Evolutionary conservation across 805 yeast genomes (phyloP), one percentile per base, ranked within the genome.

Genomic region (Diddensiella caesifluorescens): DNA sequence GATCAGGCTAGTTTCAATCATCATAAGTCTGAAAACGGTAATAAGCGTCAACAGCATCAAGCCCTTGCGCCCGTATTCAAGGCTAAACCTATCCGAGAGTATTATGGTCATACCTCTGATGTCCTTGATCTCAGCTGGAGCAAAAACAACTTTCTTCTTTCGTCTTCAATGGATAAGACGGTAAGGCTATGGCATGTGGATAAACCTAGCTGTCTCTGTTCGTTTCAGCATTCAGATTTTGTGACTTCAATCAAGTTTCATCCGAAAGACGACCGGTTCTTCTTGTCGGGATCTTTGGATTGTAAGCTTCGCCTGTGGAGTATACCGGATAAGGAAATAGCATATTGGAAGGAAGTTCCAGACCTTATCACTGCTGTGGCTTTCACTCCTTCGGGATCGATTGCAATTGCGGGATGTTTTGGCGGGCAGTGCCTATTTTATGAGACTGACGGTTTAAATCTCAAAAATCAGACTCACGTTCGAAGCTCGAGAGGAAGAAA

Each of bases 101-200:
- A 77, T 47, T 61, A 59, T 31, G 92, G 84, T 13, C 97, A 90
- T 60, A 61, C 73, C 0, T 74, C 74, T 35, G 83, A 86, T 45
- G 71, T 90, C 12, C 60, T 86, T n/a, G 76, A 83, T 7, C 56
- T 89, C 25, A 85, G 84, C 53, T 89, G 97, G 97, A 82, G 94
- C 39, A 81, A 80, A 52, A 88, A 87, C 62, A 81, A 81, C 57
- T 89, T 89, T 52, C 58, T 90, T 22, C 58, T 87, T 1, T 71
- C 92, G 0, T 80, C 92, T 3, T 83, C 95, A 1, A 83, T 84
- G 81, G 97, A 89, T 62, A 73, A 76, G 48, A 81, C 94, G 0
- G 95, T 79, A 2, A 75, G 76, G 49, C 64, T 89, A 35, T 89
- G 97, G 96, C 94, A 89, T 59, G 73, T 82, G 9, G 85, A 83